phyloP scores from a whole-genome alignment of 148 eudicot species.

The Mesembryanthemum crystallinum region DNA sequence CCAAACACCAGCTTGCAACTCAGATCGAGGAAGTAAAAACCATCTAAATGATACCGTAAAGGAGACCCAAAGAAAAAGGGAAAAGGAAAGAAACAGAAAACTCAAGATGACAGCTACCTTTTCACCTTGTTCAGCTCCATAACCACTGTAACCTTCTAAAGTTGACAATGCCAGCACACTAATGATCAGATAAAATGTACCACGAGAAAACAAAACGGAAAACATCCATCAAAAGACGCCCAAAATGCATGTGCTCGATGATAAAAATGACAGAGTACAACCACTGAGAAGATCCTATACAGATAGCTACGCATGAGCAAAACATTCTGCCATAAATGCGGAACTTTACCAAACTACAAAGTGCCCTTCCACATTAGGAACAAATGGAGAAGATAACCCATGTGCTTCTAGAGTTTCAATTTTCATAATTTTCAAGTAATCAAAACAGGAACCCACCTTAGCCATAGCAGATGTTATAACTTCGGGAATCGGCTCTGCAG shows the following conservation, averaged over 20 bases:
- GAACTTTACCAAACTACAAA: no score
- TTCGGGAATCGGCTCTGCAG: slow-evolving; percentile 93
- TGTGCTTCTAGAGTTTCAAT: background rate
- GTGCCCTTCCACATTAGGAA: background rate
- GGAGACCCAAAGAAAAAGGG: background rate
- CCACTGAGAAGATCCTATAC: background rate
- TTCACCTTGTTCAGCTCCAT: slow-evolving; percentile 98
- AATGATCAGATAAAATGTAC: background rate
- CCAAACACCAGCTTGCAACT: background rate
- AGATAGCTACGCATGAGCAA: background rate
- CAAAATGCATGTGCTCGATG: background rate
- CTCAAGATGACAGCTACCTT: slow-evolving; percentile 39
- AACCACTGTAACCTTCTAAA: slow-evolving; percentile 80
- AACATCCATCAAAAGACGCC: background rate
- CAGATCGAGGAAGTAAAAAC: background rate
- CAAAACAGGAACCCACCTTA: slow-evolving; percentile 39
- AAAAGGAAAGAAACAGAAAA: slow-evolving; percentile 3
- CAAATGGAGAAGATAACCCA: background rate
- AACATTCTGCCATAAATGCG: background rate
- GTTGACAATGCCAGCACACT: slow-evolving; percentile 43
- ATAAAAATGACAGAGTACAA: background rate
- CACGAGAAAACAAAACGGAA: slow-evolving; percentile 3
- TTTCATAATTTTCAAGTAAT: background rate
- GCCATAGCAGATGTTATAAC: slow-evolving; percentile 91
- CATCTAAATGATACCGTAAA: background rate